Base-by-base conservation (phyloP, 768 basidiomycete species). In the Podaxis sp. region DNA sequence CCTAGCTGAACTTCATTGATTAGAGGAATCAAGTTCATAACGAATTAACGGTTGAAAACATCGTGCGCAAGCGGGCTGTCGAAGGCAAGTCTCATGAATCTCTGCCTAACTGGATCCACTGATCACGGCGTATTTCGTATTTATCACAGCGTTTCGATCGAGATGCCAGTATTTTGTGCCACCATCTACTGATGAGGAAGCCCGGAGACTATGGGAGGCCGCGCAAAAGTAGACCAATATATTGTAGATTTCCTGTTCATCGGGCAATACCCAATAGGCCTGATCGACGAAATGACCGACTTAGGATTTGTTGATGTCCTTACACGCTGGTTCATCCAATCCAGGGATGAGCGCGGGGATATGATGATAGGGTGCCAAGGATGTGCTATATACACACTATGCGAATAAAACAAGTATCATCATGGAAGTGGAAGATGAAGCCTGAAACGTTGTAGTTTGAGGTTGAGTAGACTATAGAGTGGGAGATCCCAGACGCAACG, bases 131-230 rank as follows among this genome's bases (percentile, higher is more conserved):
- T n/a, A 40, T 51, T 51, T 59, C 7, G 55, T 11, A 40, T 5
- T 19, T 49, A 55, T 25, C 56, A 50, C 57, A 94, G 92, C 89
- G 36, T 94, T 94, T 72, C 81, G 81, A 63, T 82, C 89, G 50
- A 87, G 91, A 55, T 94, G 92, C 76, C 85, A 83, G 70, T 93
- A 89, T 72, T 94, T 93, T 72, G 76, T 80, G 55, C 90, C 90
- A 6, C 87, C 91, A 36, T 66, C 71, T 60, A 77, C 82, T 15
- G 87, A 90, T 68, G 74, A 66, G 41, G 87, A 90, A 64, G 80
- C 82, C 4, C 80, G 71, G 40, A 67, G 58, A 51, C 66, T 76
- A 61, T 76, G 75, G 75, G 72, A 74, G 41, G 67, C 65, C 8
- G 73, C 72, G 1, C 68, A 69, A 49, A 65, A 63, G 55, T 70